Conservation (phyloP, 768 basidiomycete genomes). For the Pleurotus tuber-regium region DNA sequence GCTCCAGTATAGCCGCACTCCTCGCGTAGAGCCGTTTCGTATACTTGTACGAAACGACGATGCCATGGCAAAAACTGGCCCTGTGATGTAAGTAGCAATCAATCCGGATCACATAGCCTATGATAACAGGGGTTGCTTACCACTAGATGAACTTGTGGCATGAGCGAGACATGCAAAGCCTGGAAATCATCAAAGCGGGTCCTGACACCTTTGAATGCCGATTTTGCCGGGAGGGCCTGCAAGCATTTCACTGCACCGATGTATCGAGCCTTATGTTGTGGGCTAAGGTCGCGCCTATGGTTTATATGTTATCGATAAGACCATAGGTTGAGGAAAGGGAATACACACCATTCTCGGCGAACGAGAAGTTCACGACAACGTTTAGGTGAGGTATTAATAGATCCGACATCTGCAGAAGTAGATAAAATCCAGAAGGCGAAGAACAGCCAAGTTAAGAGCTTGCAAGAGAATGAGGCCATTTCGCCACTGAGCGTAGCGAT, state of each 20-base stretch:
- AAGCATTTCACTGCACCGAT: conserved; percentile 13
- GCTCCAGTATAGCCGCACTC: conserved; percentile 26
- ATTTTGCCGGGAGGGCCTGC: conserved; percentile 10
- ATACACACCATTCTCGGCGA: background rate
- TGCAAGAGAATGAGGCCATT: too few species aligned
- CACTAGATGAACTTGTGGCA: conserved; percentile 19
- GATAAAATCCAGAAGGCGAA: too few species aligned
- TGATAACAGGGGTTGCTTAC: conserved; percentile 7
- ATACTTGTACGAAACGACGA: conserved; percentile 22
- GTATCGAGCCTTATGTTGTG: conserved; percentile 2
- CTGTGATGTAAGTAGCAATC: conserved; percentile 7
- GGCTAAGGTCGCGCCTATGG: conserved; percentile 1
- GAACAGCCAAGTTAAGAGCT: too few species aligned
- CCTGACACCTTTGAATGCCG: conserved; percentile 4
- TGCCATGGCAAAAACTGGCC: conserved; percentile 33
- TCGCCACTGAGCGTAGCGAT: too few species aligned
- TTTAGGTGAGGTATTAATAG: too few species aligned
- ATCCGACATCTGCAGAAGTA: too few species aligned
- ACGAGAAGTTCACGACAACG: background rate
- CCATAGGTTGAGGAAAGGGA: background rate
- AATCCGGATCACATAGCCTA: background rate
- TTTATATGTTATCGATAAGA: background rate
- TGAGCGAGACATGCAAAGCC: conserved; percentile 17
- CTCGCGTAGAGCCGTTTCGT: conserved; percentile 21
- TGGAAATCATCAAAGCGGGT: conserved; percentile 24